Evolutionary conservation across 768 basidiomycete species (phyloP), one percentile per base, ranked within the genome.

Genomic region (Mycena kentingensis): DNA sequence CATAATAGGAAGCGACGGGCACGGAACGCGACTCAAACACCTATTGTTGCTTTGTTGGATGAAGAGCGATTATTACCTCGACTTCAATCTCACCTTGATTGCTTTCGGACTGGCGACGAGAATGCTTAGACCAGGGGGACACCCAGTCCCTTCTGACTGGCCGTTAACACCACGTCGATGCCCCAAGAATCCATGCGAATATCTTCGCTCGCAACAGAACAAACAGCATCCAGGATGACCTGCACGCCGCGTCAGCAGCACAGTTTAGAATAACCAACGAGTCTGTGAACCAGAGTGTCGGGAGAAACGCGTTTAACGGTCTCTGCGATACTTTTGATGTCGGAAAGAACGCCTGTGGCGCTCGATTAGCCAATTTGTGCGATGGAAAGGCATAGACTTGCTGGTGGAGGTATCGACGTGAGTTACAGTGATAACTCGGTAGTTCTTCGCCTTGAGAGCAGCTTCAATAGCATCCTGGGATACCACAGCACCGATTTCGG

Each of bases 151-250:
- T 97, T 97, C 70, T 96, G 93, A 51, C 84, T 86, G 10, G 91
- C 93, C 15, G 87, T 82, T 35, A 95, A 61, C 22, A 98, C 87
- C 31, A 94, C 84, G 60, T 99, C 97, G 47, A 98, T 77, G 22
- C 80, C 85, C 97, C 97, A 98, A 2, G 81, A 86, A 61, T 98
- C 97, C 77, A 97, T 89, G 38, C 78, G 83, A 62, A 99, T 94
- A 67, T 98, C 93, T 68, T 98, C 97, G 61, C 88, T 91, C 5
- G 91, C 97, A 15, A 98, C 93, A 2, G 93, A 88, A 72, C 97
- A 99, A 24, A 99, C 97, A n/a, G 84, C 92, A 65, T 99, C 97
- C 52, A 93, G 76, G 7, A 90, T 76, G 36, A 93, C 76, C 87
- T 89, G 51, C 21, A n/a, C 53, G 35, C 18, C 12, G 15, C 39